phyloP scores from a whole-genome alignment of 176 grass and related monocot species.

The Aegilops bicornis region DNA sequence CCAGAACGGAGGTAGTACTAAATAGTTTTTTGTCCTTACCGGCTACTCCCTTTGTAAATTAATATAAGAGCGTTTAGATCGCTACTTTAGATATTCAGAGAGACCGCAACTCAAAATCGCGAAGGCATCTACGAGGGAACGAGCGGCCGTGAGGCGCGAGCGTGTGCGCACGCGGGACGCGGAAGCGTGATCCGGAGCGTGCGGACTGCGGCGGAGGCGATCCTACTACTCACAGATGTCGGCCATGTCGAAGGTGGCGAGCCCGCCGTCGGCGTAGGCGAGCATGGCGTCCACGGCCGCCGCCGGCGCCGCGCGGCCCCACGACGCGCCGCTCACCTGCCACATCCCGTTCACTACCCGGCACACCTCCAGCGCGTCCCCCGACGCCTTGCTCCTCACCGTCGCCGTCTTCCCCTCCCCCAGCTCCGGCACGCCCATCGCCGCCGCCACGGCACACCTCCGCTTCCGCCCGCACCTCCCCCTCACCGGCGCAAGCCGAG shows the following conservation, averaged over 20 bases:
- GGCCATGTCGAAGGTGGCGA: constrained; percentile 77
- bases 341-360: constrained; percentile 66
- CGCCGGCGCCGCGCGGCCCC: constrained; percentile 43
- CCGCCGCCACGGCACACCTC: neutral
- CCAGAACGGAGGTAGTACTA: too few species aligned
- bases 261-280: constrained; percentile 52
- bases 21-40: too few species aligned
- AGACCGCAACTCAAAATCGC: too few species aligned
- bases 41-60: too few species aligned
- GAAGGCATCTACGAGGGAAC: too few species aligned
- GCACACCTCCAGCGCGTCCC: constrained; percentile 57
- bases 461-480: too few species aligned
- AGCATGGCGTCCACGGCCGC: constrained; percentile 69
- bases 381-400: constrained; percentile 34
- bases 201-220: neutral
- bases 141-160: neutral
- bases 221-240: constrained; percentile 52
- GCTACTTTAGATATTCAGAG: too few species aligned
- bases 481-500: neutral
- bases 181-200: constrained; percentile 9
- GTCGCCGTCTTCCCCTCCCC: constrained; percentile 34
- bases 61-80: too few species aligned
- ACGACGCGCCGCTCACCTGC: constrained; percentile 55
- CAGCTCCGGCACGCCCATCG: neutral
- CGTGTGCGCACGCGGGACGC: neutral